These are phyloP conservation scores for Blastocrithidia nonstop DNA, from an alignment of 208 protist species.

Conservation along the genomic window DNA sequence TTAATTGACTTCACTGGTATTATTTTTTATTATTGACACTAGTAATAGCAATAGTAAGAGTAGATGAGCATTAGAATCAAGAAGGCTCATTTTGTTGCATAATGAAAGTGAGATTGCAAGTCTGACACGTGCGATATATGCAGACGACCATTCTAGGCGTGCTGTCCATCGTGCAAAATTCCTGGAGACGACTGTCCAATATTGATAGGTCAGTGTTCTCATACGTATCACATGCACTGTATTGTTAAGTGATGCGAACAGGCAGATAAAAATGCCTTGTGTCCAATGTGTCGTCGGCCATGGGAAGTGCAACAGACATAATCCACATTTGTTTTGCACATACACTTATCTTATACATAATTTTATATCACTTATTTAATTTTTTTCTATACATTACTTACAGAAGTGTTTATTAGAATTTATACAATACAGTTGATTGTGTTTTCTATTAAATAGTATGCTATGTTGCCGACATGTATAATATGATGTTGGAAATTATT, in stretches of 20 bases:
- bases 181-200: conserved; percentile 92
- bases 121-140: conserved; percentile 86
- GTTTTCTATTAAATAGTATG: no score
- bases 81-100: conserved; percentile 56
- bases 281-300: conserved; percentile 65
- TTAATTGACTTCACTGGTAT: no score
- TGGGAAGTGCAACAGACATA: conserved; percentile 43
- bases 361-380: no score
- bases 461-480: no score
- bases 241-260: conserved; percentile 89
- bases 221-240: conserved; percentile 99
- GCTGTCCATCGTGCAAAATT: conserved; percentile 65
- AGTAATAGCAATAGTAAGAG: no score
- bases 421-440: no score
- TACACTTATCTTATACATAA: background rate
- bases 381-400: no score
- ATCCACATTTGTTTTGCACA: background rate
- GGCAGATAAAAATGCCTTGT: conserved; percentile 34
- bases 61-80: conserved; percentile 73
- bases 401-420: no score
- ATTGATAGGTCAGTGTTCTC: conserved; percentile 93
- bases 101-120: conserved; percentile 77
- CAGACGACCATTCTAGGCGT: conserved; percentile 62
- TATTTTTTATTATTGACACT: no score
- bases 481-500: no score